These are phyloP conservation scores for Saccharomyces hybrid DNA, from an alignment of 1,139 yeast genomes.

Conservation along the genomic window DNA sequence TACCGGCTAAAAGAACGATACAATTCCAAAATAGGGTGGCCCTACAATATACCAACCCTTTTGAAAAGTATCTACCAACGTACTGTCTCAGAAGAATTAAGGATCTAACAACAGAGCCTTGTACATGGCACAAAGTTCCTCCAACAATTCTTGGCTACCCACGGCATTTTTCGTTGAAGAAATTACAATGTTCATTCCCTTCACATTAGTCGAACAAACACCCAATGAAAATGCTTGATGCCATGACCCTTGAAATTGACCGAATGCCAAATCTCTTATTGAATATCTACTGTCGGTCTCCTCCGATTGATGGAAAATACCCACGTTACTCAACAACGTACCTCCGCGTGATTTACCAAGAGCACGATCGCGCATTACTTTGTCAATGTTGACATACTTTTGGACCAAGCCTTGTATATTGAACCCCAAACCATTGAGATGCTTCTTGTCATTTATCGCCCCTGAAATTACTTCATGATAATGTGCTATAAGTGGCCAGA, in stretches of 20 bases:
- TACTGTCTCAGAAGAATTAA: background rate
- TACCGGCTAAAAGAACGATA: background rate
- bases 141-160: conserved; percentile 4
- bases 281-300: conserved; percentile 1
- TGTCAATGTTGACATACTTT: background rate
- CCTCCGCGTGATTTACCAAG: background rate
- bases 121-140: conserved; percentile 6
- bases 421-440: conserved; percentile 2
- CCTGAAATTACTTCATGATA: conserved; percentile 6
- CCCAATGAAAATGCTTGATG: conserved; percentile 5
- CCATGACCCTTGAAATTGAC: background rate
- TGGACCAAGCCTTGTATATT: conserved; percentile 6
- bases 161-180: conserved; percentile 6
- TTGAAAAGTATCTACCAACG: background rate
- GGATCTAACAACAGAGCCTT: background rate
- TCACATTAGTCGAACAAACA: conserved; percentile 9
- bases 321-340: background rate
- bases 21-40: background rate
- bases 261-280: conserved; percentile 4
- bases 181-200: conserved; percentile 6
- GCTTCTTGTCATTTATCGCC: conserved; percentile 3
- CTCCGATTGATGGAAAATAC: background rate
- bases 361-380: background rate
- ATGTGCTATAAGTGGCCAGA: conserved; percentile 7
- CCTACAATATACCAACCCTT: background rate